phyloP scores from a whole-genome alignment of 106 monocot species.

The Platanthera zijinensis region DNA sequence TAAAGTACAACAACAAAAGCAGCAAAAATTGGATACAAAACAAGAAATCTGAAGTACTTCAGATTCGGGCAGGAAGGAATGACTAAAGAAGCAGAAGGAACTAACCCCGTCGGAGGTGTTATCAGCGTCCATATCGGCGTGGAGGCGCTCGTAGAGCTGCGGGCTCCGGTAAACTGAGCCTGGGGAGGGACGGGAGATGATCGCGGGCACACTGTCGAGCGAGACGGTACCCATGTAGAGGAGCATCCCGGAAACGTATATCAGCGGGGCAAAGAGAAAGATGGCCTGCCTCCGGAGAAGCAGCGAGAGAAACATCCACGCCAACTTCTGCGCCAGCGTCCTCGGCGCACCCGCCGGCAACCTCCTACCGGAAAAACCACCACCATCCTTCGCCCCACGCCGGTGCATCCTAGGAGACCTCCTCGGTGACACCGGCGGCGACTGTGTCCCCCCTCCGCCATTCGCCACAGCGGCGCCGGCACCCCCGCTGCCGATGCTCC shows the following conservation, averaged over 20 bases:
- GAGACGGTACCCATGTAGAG: constrained; percentile 86
- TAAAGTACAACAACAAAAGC: neutral
- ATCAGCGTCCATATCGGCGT: constrained; percentile 68
- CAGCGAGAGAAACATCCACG: constrained; percentile 48
- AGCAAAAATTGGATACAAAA: neutral
- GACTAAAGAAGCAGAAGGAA: neutral
- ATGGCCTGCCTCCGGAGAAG: constrained; percentile 75
- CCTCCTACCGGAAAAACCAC: constrained; percentile 14
- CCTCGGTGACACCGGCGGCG: constrained; percentile 57
- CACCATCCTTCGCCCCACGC: constrained; percentile 8
- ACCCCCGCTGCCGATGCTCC: constrained; percentile 30
- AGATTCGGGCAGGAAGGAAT: neutral
- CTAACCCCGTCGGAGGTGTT: constrained; percentile 64
- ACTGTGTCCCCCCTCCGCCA: constrained; percentile 27
- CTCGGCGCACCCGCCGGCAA: constrained; percentile 10
- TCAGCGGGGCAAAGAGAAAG: constrained; percentile 83
- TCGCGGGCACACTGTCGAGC: constrained; percentile 62
- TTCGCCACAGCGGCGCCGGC: neutral
- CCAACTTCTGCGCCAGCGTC: constrained; percentile 32
- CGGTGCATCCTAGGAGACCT: constrained; percentile 25
- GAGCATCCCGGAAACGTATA: constrained; percentile 82
- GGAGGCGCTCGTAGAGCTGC: constrained; percentile 58
- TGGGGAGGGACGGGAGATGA: constrained; percentile 45
- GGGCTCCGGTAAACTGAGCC: constrained; percentile 86
- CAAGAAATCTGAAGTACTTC: neutral